These are phyloP conservation scores for Kodamaea fukazawae DNA, from an alignment of 805 yeast genomes.

Conservation along the genomic window DNA sequence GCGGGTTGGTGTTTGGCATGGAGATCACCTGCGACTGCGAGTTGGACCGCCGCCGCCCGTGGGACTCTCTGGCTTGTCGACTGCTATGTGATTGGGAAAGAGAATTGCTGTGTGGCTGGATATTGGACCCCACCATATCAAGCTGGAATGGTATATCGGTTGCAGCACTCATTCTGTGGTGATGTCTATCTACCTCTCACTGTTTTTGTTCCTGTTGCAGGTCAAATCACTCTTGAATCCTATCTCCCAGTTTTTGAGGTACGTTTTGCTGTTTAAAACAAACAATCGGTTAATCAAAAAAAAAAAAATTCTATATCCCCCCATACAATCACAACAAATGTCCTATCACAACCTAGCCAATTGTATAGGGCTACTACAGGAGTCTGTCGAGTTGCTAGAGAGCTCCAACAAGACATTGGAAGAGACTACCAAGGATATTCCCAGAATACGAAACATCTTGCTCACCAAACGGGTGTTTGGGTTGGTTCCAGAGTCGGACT, in stretches of 20 bases:
- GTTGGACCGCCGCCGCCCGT: conserved; percentile 34
- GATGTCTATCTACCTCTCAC: no score
- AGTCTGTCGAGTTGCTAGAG: conserved; percentile 32
- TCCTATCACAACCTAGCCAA: conserved; percentile 15
- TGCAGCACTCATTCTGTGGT: conserved; percentile 5
- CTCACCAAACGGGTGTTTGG: conserved; percentile 48
- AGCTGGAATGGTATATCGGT: conserved; percentile 25
- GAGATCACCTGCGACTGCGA: conserved; percentile 41
- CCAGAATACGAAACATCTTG: conserved; percentile 39
- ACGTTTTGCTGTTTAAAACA: no score
- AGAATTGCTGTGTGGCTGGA: conserved; percentile 4
- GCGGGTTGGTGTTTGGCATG: conserved; percentile 18
- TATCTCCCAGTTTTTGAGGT: no score
- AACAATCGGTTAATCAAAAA: no score
- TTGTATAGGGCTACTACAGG: conserved; percentile 31
- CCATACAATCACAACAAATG: conserved; percentile 1
- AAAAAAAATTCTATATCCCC: no score
- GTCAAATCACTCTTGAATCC: no score
- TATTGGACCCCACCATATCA: conserved; percentile 15
- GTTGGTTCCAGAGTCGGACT: conserved; percentile 48
- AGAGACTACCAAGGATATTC: conserved; percentile 37
- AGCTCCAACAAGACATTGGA: conserved; percentile 33
- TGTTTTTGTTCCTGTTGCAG: no score
- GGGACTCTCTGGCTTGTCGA: conserved; percentile 5
- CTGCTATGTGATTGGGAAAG: conserved; percentile 1